phyloP scores from a whole-genome alignment of 2,329 filamentous ascomycete species.

The Exophiala aquamarina region DNA sequence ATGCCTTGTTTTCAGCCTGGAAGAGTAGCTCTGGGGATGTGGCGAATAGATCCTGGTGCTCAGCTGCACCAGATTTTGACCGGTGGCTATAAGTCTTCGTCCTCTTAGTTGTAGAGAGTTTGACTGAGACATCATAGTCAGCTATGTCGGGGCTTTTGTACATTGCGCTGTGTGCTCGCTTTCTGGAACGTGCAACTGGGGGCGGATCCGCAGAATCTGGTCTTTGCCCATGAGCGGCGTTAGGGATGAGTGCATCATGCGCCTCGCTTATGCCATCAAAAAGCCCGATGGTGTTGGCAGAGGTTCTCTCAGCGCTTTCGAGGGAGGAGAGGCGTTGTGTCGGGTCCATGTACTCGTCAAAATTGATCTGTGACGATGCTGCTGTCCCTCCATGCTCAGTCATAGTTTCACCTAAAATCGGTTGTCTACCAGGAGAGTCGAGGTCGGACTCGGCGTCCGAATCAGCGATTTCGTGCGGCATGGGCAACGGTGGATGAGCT shows the following conservation, averaged over 20 bases:
- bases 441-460: slow-evolving; percentile 27
- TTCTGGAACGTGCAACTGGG: slow-evolving; percentile 6
- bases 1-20: background rate
- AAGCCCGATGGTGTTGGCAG: slow-evolving; percentile 1
- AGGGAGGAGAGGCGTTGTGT: slow-evolving; percentile 3
- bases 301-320: background rate
- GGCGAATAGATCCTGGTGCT: slow-evolving; percentile 15
- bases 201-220: slow-evolving; percentile 1
- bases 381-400: no score
- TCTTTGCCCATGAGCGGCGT: background rate
- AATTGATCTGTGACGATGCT: slow-evolving; percentile 19
- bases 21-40: background rate
- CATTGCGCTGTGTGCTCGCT: slow-evolving; percentile 18
- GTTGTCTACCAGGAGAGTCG: no score
- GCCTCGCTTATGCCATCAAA: background rate
- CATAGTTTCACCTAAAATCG: no score
- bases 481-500: background rate
- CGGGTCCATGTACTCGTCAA: slow-evolving; percentile 21
- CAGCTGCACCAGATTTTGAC: slow-evolving; percentile 8
- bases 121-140: background rate
- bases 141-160: background rate
- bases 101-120: slow-evolving; percentile 12
- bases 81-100: slow-evolving; percentile 19
- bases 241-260: slow-evolving; percentile 4
- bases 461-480: slow-evolving; percentile 28